Conservation (phyloP, 805 yeast genomes). For the Candida xiaguanensis region DNA sequence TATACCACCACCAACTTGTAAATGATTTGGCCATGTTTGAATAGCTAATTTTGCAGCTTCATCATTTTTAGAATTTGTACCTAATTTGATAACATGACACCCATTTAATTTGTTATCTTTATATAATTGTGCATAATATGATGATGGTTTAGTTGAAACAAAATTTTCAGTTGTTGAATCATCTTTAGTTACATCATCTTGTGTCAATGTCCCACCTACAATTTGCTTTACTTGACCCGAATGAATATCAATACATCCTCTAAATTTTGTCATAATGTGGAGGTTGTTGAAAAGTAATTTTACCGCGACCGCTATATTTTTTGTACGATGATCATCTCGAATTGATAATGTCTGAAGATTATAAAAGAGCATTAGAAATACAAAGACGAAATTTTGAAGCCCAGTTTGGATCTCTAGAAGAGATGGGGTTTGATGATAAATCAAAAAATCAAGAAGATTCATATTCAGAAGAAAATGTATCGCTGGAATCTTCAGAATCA, state of each 20-base stretch:
- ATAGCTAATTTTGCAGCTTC: slow-evolving; percentile 78
- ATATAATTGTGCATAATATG: slow-evolving; percentile 73
- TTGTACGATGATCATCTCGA: slow-evolving; percentile 4
- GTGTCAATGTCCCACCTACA: slow-evolving; percentile 83
- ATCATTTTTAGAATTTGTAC: slow-evolving; percentile 72
- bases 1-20: slow-evolving; percentile 95
- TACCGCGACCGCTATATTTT: slow-evolving; percentile 1
- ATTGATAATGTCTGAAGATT: slow-evolving; percentile 18
- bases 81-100: slow-evolving; percentile 91
- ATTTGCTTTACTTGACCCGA: slow-evolving; percentile 94
- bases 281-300: slow-evolving; percentile 2
- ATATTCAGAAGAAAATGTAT: slow-evolving; percentile 21
- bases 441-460: slow-evolving; percentile 20
- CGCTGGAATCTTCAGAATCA: background rate
- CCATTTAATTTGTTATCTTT: slow-evolving; percentile 55
- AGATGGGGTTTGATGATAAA: slow-evolving; percentile 35
- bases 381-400: slow-evolving; percentile 61
- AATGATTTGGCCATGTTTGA: slow-evolving; percentile 60
- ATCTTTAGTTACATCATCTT: slow-evolving; percentile 36
- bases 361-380: slow-evolving; percentile 39
- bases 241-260: slow-evolving; percentile 95
- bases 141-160: slow-evolving; percentile 69
- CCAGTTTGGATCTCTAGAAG: slow-evolving; percentile 58
- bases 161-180: slow-evolving; percentile 50
- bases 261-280: slow-evolving; percentile 70